Percentiles rank a stretch among this genome's conserved stretches.
Conservation (phyloP, 352 stramenopile species). For the Globisporangium mamillatum region DNA sequence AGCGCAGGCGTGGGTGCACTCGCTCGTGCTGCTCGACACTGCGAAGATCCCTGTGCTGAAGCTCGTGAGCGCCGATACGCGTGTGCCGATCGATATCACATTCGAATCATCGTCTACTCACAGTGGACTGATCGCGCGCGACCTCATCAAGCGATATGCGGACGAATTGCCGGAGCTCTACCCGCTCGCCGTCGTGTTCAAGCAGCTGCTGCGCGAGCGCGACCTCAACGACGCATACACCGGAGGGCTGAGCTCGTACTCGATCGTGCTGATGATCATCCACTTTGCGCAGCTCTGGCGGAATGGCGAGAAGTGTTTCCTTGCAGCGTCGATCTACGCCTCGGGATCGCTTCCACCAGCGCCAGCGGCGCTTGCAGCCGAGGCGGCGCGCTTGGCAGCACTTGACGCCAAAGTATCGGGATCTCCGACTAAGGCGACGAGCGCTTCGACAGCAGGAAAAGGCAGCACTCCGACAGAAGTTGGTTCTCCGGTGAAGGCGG, state of each 20-base stretch:
- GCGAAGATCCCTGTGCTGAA: conserved; percentile 85
- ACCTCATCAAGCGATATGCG: conserved; percentile 84
- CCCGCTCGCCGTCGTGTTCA: conserved; percentile 87
- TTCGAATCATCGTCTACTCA: conserved; percentile 82
- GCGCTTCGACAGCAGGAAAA: conserved; percentile 7
- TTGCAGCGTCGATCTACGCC: conserved; percentile 61
- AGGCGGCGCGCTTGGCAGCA: conserved; percentile 17
- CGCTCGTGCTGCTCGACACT: conserved; percentile 75
- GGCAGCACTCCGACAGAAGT: conserved; percentile 7
- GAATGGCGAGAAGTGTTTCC: conserved; percentile 47
- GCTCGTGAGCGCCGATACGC: conserved; percentile 68
- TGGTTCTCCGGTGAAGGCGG: conserved; percentile 10
- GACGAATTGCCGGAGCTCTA: conserved; percentile 86
- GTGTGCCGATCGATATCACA: conserved; percentile 83
- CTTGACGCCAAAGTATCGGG: conserved; percentile 13
- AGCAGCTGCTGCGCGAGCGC: conserved; percentile 86
- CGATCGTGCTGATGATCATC: conserved; percentile 91
- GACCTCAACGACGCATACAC: conserved; percentile 92
- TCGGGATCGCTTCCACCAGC: conserved; percentile 47
- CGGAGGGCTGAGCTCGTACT: conserved; percentile 90
- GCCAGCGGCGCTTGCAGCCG: conserved; percentile 25
- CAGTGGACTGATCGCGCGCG: conserved; percentile 73
- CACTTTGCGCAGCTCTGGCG: conserved; percentile 78
- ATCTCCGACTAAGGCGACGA: background rate
- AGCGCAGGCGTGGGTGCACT: conserved; percentile 75